A percentile compares a stretch with the other conserved stretches of the same genome.
Evolutionary conservation across 2,329 filamentous ascomycete genomes (phyloP).

Genomic region (Scolecobasidium constrictum): DNA sequence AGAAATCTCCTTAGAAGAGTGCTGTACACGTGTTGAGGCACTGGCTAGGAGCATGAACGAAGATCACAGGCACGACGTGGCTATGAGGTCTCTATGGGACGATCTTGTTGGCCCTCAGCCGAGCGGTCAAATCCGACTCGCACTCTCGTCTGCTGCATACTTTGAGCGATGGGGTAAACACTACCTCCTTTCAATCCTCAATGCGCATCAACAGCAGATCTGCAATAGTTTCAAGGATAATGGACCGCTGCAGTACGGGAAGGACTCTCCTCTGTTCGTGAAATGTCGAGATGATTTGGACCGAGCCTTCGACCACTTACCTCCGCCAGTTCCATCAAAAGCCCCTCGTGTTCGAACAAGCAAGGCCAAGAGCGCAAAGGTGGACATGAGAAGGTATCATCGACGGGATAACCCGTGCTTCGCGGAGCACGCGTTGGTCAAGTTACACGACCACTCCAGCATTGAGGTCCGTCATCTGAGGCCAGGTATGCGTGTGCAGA

Average conservation of each 20-base stretch:
- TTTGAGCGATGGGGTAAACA: constrained; percentile 46
- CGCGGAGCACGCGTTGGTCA: constrained; percentile 37
- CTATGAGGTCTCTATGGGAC: constrained; percentile 36
- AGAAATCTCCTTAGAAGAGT: neutral
- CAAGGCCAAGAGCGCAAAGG: neutral
- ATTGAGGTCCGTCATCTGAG: constrained; percentile 35
- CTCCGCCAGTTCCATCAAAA: constrained; percentile 15
- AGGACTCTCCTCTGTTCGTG: constrained; percentile 40
- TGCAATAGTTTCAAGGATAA: constrained; percentile 54
- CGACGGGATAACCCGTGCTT: constrained; percentile 39
- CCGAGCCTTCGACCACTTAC: constrained; percentile 26
- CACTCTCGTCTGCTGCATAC: constrained; percentile 28
- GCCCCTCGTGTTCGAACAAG: neutral
- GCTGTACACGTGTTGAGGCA: neutral
- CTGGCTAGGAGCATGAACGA: neutral
- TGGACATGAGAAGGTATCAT: constrained; percentile 36
- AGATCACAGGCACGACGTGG: constrained; percentile 21
- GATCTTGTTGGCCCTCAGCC: constrained; percentile 37
- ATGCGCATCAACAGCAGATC: constrained; percentile 45
- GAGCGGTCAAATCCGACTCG: constrained; percentile 41
- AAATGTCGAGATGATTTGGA: constrained; percentile 40
- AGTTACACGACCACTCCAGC: constrained; percentile 29
- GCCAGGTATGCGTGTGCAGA: constrained; percentile 31
- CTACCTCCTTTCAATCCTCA: constrained; percentile 46
- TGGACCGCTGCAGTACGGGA: constrained; percentile 45